Percentiles rank a stretch among this genome's conserved stretches.
phyloP scores from a whole-genome alignment of 345 rosid genomes.

The Eucalyptus cloeziana region DNA sequence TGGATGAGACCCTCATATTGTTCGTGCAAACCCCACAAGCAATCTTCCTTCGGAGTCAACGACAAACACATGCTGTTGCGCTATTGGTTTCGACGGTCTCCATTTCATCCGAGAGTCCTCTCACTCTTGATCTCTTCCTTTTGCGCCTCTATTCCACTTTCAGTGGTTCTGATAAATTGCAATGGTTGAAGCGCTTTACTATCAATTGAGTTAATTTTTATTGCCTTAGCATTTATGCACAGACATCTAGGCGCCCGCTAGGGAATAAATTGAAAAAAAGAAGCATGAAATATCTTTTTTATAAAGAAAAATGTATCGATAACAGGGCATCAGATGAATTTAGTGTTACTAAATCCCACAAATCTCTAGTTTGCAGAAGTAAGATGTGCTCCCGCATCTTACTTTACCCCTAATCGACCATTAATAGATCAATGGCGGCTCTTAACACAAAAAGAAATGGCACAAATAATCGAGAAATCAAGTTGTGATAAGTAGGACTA shows the following conservation, averaged over 20 bases:
- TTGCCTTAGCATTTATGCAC: background rate
- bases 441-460: background rate
- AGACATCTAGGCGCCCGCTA: background rate
- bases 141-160: background rate
- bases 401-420: background rate
- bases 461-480: background rate
- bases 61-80: background rate
- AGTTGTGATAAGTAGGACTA: accelerated
- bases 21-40: background rate
- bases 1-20: background rate
- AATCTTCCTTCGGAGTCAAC: background rate
- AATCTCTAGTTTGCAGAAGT: background rate
- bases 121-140: background rate
- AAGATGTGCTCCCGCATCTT: background rate
- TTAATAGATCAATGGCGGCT: background rate
- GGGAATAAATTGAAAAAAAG: background rate
- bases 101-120: background rate
- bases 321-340: accelerated
- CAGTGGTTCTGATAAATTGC: background rate
- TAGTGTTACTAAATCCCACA: accelerated
- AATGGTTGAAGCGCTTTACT: background rate
- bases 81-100: background rate
- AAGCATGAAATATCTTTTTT: background rate
- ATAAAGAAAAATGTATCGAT: background rate
- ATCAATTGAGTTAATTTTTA: background rate